Evolutionary conservation across 306 rosid species (phyloP).

Genomic region (barrel medic (Medicago truncatula)): DNA sequence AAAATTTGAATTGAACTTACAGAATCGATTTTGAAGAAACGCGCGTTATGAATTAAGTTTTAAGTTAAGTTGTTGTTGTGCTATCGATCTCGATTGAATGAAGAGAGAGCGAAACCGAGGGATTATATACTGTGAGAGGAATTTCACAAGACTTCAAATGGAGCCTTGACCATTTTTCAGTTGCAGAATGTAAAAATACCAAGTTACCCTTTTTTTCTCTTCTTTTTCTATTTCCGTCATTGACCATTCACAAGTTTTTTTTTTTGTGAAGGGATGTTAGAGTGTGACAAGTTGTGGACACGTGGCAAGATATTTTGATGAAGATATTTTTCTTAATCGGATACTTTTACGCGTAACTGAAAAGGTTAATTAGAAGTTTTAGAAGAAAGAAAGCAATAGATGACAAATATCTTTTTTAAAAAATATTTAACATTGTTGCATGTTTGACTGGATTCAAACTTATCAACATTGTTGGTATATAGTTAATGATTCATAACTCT

Average conservation of each 20-base stretch:
- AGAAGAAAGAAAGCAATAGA: too few species aligned
- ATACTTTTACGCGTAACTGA: too few species aligned
- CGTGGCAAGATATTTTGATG: too few species aligned
- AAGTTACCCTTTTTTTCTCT: constrained; percentile 39
- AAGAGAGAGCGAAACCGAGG: constrained; percentile 13
- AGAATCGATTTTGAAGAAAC: constrained; percentile 15
- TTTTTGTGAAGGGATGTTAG: too few species aligned
- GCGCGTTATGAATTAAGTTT: constrained; percentile 3
- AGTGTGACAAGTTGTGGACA: too few species aligned
- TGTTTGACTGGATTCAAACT: too few species aligned
- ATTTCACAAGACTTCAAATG: constrained; percentile 4
- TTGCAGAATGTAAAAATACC: constrained; percentile 28
- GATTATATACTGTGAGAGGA: constrained; percentile 19
- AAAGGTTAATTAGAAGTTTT: too few species aligned
- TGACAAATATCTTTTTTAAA: too few species aligned
- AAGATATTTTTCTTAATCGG: too few species aligned
- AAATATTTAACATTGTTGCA: too few species aligned
- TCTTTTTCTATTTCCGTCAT: not conserved
- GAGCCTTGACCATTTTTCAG: constrained; percentile 17
- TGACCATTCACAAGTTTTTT: not conserved
- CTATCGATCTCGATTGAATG: constrained; percentile 40
- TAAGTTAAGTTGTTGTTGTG: constrained; percentile 10
- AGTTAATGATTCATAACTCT: too few species aligned
- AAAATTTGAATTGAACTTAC: constrained; percentile 15
- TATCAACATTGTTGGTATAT: too few species aligned